Evolutionary conservation across 495 filamentous ascomycete genomes (phyloP), one percentile per base, ranked within the genome.

Genomic region (Daldinia bambusicola): DNA sequence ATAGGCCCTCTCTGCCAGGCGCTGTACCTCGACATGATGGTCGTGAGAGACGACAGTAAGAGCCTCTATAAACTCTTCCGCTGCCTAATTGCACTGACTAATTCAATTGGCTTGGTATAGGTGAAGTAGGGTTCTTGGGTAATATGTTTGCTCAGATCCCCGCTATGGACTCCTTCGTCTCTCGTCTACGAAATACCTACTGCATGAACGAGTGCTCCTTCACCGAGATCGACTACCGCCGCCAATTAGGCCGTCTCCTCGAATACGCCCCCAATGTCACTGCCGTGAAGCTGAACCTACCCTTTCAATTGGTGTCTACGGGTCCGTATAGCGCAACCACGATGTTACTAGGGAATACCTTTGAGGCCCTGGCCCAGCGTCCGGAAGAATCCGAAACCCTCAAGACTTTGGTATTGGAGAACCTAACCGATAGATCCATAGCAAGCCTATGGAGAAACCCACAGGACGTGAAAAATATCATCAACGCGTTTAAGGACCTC

Each of bases 11-110:
- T 65, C 22, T 74, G 68, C 60, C 64, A 34, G 55, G 53, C 68
- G 57, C 55, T 77, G 12, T 75, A 71, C 48, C 50, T 77, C n/a
- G 75, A 77, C 37, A 58, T 75, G 59, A 75, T 77, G 72, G 69
- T 75, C 14, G 61, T 75, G 13, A 74, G 72, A 51, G 75, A 77
- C n/a, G 74, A 76, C 2, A 50, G 74, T 76, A 67, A 45, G 65
- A 1, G 1, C 40, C 1, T 22, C 12, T 31, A 40, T 18, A 34
- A 18, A 20, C 0, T 14, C 6, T 3, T 4, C 18, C 3, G 7
- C 13, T 57, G 10, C 5, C 32, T 37, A 10, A 12, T 43, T 38
- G 20, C 52, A 41, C 22, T 30, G 3, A 13, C 41, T 67, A 61
- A 67, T 22, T 71, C 10, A 18, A 32, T 43, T 16, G 32, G 36